phyloP scores from a whole-genome alignment of 257 asterid genomes.

The Primulina huaijiensis region DNA sequence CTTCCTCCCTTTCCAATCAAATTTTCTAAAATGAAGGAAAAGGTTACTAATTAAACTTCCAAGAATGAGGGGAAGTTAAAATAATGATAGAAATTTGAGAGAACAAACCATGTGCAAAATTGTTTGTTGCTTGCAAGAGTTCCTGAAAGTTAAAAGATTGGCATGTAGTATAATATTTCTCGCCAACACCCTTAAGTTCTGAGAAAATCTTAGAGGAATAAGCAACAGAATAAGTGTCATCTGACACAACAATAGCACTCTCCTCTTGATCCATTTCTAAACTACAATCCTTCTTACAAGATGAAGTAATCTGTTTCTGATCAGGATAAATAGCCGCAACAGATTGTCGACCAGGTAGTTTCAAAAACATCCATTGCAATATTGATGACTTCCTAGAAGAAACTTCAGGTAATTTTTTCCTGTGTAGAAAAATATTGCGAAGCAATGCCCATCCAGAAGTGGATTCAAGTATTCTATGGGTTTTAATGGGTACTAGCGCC shows the following conservation, averaged over 20 bases:
- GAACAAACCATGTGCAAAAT: slow-evolving; percentile 57
- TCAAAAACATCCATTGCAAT: slow-evolving; percentile 43
- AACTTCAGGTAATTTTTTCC: slow-evolving; percentile 30
- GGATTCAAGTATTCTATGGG: slow-evolving; percentile 34
- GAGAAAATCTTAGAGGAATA: slow-evolving; percentile 31
- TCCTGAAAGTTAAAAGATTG: slow-evolving; percentile 65
- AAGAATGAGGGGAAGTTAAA: slow-evolving; percentile 11
- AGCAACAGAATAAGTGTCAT: slow-evolving; percentile 28
- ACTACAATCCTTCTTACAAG: slow-evolving; percentile 34
- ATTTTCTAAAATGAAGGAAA: slow-evolving; percentile 46
- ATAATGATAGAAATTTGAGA: slow-evolving; percentile 14
- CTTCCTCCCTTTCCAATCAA: slow-evolving; percentile 91
- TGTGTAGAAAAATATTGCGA: slow-evolving; percentile 44
- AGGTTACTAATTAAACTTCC: slow-evolving; percentile 15
- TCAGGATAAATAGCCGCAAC: slow-evolving; percentile 67
- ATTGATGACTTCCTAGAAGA: slow-evolving; percentile 44
- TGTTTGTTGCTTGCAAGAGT: slow-evolving; percentile 63
- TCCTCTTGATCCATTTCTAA: slow-evolving; percentile 35
- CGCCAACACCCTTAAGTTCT: slow-evolving; percentile 56
- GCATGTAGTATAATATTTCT: slow-evolving; percentile 52
- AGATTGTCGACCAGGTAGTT: slow-evolving; percentile 55
- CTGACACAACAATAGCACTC: slow-evolving; percentile 40
- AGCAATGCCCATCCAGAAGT: slow-evolving; percentile 66
- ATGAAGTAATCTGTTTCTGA: slow-evolving; percentile 44
- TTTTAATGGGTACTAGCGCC: slow-evolving; percentile 58